Base-by-base conservation (phyloP, 2,329 filamentous ascomycete genomes). In the Chrysoporthe deuterocubensis region DNA sequence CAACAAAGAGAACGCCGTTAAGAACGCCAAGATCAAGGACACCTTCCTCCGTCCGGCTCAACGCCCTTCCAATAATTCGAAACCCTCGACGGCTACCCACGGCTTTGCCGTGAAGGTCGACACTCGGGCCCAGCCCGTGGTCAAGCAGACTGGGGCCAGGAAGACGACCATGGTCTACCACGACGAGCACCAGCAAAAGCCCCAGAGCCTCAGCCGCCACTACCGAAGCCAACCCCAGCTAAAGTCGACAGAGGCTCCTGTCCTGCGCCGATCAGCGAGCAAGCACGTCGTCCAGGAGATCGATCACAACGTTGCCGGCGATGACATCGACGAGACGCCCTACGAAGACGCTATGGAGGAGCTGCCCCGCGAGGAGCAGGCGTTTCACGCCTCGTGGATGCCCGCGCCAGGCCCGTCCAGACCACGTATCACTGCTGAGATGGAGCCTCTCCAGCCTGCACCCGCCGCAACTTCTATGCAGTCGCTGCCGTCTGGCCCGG, bases 191-290 rank as follows among this genome's bases (percentile, higher is more conserved):
- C 69, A 71, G 61, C 77, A 75, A 71, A 75, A 75, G 67, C 78
- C 77, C 32, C 65, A 67, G 26, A 59, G 46, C 32, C 62, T 70
- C 7, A 48, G 54, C 14, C 83, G 84, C 44, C 84, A 87, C 62
- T 78, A 83, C 77, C 85, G 82, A 75, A 87, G 84, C 73, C 85
- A 87, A 74, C 85, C 85, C 13, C 80, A 83, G 65, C 78, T 87
- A 62, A 84, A 83, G 71, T 71, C 75, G 58, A 52, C 64, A 40
- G 79, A 82, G 65, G 78, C 77, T 62, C 81, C 78, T 26, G 75
- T 73, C 52, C 74, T 83, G 43, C 78, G 81, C 62, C 78, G 79
- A 60, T 83, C 81, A 1, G 81, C 84, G 70, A 83, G 82, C 77
- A 81, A 78, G 70, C 76, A 81, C 66, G 71, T 80, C 50, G 57